Percentiles rank a stretch among this genome's conserved stretches.
These are phyloP conservation scores for Galeopsis tetrahit DNA, from an alignment of 257 asterid genomes.

Conservation along the genomic window DNA sequence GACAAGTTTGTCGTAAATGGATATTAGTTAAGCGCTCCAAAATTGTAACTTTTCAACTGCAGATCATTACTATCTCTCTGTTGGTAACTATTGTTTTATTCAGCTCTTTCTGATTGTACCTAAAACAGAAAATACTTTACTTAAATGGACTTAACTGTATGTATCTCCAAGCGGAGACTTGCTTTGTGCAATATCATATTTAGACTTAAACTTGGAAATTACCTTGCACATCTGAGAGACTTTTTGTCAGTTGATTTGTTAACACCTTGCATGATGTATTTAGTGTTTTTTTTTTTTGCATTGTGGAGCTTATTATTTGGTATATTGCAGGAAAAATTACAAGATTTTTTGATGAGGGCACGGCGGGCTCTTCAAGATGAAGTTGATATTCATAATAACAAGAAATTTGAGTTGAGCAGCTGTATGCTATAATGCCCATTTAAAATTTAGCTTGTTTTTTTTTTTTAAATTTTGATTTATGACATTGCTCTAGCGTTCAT, in stretches of 20 bases:
- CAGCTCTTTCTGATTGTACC: constrained; percentile 9
- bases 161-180: constrained; percentile 3
- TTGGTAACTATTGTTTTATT: constrained; percentile 11
- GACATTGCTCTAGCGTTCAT: constrained; percentile 5
- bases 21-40: background rate
- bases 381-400: constrained; percentile 39
- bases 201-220: background rate
- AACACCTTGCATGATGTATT: constrained; percentile 24
- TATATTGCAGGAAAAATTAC: constrained; percentile 78
- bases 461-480: constrained; percentile 22
- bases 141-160: constrained; percentile 11
- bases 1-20: background rate
- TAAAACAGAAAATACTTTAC: constrained; percentile 24
- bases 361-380: constrained; percentile 72
- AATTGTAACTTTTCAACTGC: constrained; percentile 17
- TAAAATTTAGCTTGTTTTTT: constrained; percentile 14
- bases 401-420: constrained; percentile 61
- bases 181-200: background rate
- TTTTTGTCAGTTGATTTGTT: constrained; percentile 14
- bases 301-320: constrained; percentile 15
- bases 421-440: constrained; percentile 51
- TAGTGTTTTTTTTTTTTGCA: background rate
- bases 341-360: constrained; percentile 73
- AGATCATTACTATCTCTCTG: constrained; percentile 22
- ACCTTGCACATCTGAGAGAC: background rate